A percentile compares a stretch with the other conserved stretches of the same genome.
These are phyloP conservation scores for Hymenoscyphus occultus DNA, from an alignment of 2,329 filamentous ascomycete species.

Conservation along the genomic window DNA sequence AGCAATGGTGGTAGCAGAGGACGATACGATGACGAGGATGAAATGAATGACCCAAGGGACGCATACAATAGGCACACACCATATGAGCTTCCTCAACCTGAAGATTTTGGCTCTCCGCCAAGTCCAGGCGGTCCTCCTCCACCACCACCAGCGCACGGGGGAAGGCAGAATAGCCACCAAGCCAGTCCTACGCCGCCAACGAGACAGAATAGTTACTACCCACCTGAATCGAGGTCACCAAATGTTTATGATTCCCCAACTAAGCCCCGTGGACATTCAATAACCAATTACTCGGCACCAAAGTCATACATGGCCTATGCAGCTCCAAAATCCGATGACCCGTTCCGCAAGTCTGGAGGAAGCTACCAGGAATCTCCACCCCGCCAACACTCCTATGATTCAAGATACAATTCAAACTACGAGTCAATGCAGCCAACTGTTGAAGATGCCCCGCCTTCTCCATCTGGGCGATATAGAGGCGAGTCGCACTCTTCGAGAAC, in stretches of 20 bases:
- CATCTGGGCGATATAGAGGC: slow-evolving; percentile 24
- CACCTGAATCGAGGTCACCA: slow-evolving; percentile 18
- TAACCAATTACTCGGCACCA: slow-evolving; percentile 28
- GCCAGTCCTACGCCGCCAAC: slow-evolving; percentile 26
- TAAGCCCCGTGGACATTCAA: slow-evolving; percentile 26
- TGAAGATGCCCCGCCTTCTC: slow-evolving; percentile 41
- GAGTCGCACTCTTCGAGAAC: slow-evolving; percentile 24
- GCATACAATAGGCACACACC: slow-evolving; percentile 26
- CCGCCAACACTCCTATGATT: slow-evolving; percentile 36
- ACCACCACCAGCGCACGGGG: slow-evolving; percentile 36
- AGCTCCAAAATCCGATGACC: slow-evolving; percentile 28
- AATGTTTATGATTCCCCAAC: slow-evolving; percentile 24
- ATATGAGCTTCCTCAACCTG: slow-evolving; percentile 32
- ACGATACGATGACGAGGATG: slow-evolving; percentile 25
- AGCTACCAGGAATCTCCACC: slow-evolving; percentile 33
- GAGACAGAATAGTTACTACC: slow-evolving; percentile 10
- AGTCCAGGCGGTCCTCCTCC: slow-evolving; percentile 37
- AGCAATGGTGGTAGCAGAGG: slow-evolving; percentile 14
- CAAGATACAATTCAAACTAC: slow-evolving; percentile 39
- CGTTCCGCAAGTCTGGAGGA: slow-evolving; percentile 24
- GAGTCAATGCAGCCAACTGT: slow-evolving; percentile 47
- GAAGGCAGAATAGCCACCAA: slow-evolving; percentile 26
- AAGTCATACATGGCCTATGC: slow-evolving; percentile 33
- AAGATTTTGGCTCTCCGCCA: slow-evolving; percentile 32
- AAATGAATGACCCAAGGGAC: slow-evolving; percentile 25